phyloP scores from a whole-genome alignment of 805 yeast genomes.

The Nakazawaea anatomiae region DNA sequence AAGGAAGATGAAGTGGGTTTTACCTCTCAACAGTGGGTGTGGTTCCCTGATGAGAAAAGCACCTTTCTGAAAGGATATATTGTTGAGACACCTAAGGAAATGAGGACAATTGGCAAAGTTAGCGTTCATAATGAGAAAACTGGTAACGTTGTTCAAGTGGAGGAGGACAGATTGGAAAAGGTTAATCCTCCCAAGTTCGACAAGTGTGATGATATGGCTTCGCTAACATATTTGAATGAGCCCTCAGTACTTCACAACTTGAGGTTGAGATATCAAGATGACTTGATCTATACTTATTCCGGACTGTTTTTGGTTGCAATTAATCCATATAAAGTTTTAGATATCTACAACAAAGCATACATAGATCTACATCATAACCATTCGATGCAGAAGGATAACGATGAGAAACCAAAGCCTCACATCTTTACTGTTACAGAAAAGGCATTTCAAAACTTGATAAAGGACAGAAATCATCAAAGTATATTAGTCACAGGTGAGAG shows the following conservation, averaged over 20 bases:
- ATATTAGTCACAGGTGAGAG: slow-evolving; percentile 97
- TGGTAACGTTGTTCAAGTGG: slow-evolving; percentile 31
- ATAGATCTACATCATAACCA: slow-evolving; percentile 46
- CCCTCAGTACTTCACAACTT: slow-evolving; percentile 91
- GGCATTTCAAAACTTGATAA: slow-evolving; percentile 71
- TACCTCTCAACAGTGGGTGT: slow-evolving; percentile 51
- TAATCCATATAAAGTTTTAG: slow-evolving; percentile 78
- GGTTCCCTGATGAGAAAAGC: slow-evolving; percentile 62
- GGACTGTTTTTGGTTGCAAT: slow-evolving; percentile 94
- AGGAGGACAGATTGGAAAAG: slow-evolving; percentile 43
- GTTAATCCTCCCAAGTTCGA: slow-evolving; percentile 90
- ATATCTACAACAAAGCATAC: slow-evolving; percentile 60
- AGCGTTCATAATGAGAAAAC: slow-evolving; percentile 36
- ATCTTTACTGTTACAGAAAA: slow-evolving; percentile 86
- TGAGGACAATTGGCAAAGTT: slow-evolving; percentile 26
- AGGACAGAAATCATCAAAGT: slow-evolving; percentile 72
- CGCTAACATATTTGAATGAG: slow-evolving; percentile 87
- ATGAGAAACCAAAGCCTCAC: slow-evolving; percentile 55
- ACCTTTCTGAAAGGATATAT: slow-evolving; percentile 61
- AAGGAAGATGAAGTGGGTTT: slow-evolving; percentile 10
- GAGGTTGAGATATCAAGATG: slow-evolving; percentile 68
- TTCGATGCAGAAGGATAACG: slow-evolving; percentile 9
- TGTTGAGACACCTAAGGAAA: slow-evolving; percentile 34
- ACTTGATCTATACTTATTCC: slow-evolving; percentile 85
- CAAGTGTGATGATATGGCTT: slow-evolving; percentile 92